Evolutionary conservation across 495 filamentous ascomycete genomes (phyloP), one percentile per base, ranked within the genome.

Genomic region (Physcia stellaris): DNA sequence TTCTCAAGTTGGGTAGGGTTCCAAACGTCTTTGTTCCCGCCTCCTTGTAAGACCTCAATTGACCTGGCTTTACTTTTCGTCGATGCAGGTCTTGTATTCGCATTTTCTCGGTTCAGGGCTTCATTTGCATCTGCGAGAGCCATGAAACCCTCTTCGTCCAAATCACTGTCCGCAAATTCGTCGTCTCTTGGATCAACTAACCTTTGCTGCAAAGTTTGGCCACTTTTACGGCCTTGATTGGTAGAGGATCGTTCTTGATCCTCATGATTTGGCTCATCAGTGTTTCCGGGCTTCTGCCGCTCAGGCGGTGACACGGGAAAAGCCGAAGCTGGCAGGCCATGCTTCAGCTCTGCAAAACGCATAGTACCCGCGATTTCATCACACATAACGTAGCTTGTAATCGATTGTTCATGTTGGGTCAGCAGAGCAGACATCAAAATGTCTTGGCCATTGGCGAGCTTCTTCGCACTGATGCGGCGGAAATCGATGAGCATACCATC

Each of bases 301-400:
- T 41, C 27, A 35, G 21, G 23, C 22, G 32, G 22, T 44, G 37
- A 16, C 37, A 24, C 31, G 21, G 21, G 62, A 60, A 50, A 87
- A 87, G 64, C 50, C 0, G 64, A 66, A 0, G 57, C 43, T 2
- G 75, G 69, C 37, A 93, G 52, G 24, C 73, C 59, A 17, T 74
- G 79, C 27, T 73, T 73, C 7, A 94, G 46, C 7, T 68, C 59
- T 28, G 71, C 73, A 21, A 63, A 62, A 30, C 74, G 66, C 40
- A 72, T 55, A 0, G 92, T 95, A 2, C 88, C 92, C 45, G 88
- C 78, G 44, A 95, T 82, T 27, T 85, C 81, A 56, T 95, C 88
- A 47, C 90, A 95, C 59, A 80, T 82, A 10, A 84, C 67, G 55
- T 84, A 74, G 42, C 82, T 90, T 17, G 59, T 60, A 30, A 95